Evolutionary conservation across 768 basidiomycete genomes (phyloP).

Genomic region (Pulveroboletus sp.): DNA sequence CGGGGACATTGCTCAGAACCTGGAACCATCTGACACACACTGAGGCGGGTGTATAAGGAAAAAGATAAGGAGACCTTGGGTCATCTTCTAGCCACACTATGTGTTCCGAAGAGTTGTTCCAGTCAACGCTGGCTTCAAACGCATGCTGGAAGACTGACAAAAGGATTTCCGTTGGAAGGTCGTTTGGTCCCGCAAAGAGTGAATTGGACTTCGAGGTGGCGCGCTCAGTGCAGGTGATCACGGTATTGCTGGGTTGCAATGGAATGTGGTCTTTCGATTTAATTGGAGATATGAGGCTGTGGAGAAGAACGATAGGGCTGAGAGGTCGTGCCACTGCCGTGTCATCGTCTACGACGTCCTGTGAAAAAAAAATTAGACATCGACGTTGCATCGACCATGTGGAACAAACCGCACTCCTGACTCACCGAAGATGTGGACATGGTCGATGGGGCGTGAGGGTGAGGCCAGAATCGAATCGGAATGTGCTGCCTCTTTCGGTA

Average conservation of each 20-base stretch:
- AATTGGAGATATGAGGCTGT: neutral
- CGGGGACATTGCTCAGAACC: slow-evolving; percentile 8
- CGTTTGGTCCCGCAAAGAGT: neutral
- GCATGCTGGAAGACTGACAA: slow-evolving; percentile 2
- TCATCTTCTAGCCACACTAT: slow-evolving; percentile 10
- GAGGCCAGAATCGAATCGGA: too few relatives aligned
- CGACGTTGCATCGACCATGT: too few relatives aligned
- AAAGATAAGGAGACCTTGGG: slow-evolving; percentile 5
- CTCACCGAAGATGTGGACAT: neutral
- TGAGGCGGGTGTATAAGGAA: slow-evolving; percentile 9
- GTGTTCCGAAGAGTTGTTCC: neutral
- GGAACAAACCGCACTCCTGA: too few relatives aligned
- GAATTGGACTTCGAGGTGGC: neutral
- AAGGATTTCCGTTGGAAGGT: slow-evolving; percentile 7
- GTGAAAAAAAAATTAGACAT: neutral
- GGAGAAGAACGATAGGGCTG: neutral
- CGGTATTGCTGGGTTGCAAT: neutral
- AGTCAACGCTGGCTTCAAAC: slow-evolving; percentile 4
- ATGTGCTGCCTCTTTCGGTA: too few relatives aligned
- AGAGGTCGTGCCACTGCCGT: neutral
- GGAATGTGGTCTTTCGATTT: neutral
- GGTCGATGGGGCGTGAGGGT: too few relatives aligned
- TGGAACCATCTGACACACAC: slow-evolving; percentile 17
- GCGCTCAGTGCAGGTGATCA: too few relatives aligned
- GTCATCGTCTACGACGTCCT: neutral